Base-by-base conservation (phyloP, 495 filamentous ascomycete genomes). In the Penicillium coprophilum region DNA sequence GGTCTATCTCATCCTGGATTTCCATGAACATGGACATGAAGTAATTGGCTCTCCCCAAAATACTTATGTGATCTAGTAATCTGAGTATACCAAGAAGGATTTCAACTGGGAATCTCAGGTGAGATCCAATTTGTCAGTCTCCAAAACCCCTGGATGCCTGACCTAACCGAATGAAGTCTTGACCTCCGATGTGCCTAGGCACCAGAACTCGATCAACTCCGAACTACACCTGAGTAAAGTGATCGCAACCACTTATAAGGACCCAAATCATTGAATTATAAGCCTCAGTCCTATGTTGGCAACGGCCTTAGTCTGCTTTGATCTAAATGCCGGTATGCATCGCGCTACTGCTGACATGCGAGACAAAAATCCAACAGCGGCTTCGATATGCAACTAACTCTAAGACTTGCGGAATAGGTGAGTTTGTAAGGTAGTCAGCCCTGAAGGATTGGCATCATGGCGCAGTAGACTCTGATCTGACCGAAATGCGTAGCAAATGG, bases 291-390 rank as follows among this genome's bases (percentile, higher is more conserved):
- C 3, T 46, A n/a, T 27, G 11, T 15, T 15, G 13, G 3, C 8
- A 28, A 27, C 19, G 21, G 10, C 43, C 44, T 46, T n/a, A 24
- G 23, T 46, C 21, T 13, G 3, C 21, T 46, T n/a, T 24, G 15
- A 46, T 46, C 41, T 24, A 24, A 44, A 44, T 32, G 4, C 21
- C 15, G 21, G 7, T 27, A 46, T 46, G 21, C 44, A n/a, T 46
- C 8, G 12, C 43, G 21, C 12, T 24, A 46, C 15, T n/a, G 44
- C 19, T 24, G 44, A 23, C 43, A 27, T 24, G 12, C 12, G 15
- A 28, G 44, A 28, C 44, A 28, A 28, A 9, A 46, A 46, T 10
- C 44, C 44, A 46, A 27, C 44, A 46, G 44, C 44, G 44, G 23
- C 23, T 36, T 9, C 34, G 17, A 38, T 6, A 17, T 4, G 13